These are phyloP conservation scores for Diaporthe citriasiana DNA, from an alignment of 2,329 filamentous ascomycete genomes.

Conservation along the genomic window DNA sequence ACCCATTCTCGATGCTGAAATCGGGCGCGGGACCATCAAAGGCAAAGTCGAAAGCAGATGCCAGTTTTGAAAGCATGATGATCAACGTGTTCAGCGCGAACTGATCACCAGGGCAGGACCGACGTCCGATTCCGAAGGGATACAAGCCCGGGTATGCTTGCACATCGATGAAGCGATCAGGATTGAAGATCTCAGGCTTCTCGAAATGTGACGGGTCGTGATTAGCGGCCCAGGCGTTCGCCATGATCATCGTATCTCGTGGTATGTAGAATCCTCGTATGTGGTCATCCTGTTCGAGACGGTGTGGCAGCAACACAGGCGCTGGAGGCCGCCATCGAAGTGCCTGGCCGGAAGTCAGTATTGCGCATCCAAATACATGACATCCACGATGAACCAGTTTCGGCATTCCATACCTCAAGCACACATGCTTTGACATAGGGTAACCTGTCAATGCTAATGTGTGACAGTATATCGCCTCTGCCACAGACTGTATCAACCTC, in stretches of 20 bases:
- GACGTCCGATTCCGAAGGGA: slow-evolving; percentile 11
- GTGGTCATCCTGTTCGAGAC: slow-evolving; percentile 26
- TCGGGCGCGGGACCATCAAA: slow-evolving; percentile 24
- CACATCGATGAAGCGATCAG: slow-evolving; percentile 15
- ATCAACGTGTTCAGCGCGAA: slow-evolving; percentile 32
- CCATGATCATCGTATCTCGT: slow-evolving; percentile 14
- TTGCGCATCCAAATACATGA: background rate
- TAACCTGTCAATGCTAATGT: background rate
- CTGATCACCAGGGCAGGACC: slow-evolving; percentile 20
- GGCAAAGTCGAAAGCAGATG: slow-evolving; percentile 3
- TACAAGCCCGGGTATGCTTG: slow-evolving; percentile 5
- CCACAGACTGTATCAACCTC: slow-evolving; percentile 15
- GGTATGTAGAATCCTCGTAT: slow-evolving; percentile 7
- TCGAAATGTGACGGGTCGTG: slow-evolving; percentile 14
- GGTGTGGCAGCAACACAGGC: slow-evolving; percentile 16
- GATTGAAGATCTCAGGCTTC: background rate
- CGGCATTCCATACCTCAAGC: background rate
- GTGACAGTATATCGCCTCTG: background rate
- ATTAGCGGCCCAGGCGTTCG: slow-evolving; percentile 29
- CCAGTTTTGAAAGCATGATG: slow-evolving; percentile 20
- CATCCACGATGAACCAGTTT: background rate
- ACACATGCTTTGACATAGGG: slow-evolving; percentile 30
- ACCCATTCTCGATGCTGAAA: slow-evolving; percentile 2
- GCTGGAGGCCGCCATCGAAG: slow-evolving; percentile 26
- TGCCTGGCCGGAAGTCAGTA: background rate